Percentiles rank a stretch among this genome's conserved stretches.
Conservation (phyloP, 108 stramenopile genomes). For the Cyclotella choctawhatcheeana region DNA sequence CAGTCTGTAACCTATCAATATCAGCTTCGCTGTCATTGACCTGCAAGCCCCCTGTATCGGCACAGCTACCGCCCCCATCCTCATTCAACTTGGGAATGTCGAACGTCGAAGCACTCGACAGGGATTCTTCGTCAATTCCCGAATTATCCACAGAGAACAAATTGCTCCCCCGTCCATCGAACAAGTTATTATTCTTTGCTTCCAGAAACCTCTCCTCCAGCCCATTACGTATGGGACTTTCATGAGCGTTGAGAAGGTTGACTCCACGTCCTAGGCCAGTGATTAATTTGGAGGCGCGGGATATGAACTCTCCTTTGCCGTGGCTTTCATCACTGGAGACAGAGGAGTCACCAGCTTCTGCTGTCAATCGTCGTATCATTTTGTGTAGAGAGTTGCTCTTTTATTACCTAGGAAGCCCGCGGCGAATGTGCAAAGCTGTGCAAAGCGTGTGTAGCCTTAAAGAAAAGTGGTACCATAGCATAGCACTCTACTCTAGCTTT, state of each 20-base stretch:
- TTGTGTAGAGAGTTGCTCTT: too few species aligned
- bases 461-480: too few species aligned
- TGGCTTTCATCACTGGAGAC: background rate
- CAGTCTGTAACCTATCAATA: background rate
- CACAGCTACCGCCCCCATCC: background rate
- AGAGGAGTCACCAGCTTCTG: background rate
- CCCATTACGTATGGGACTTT: background rate
- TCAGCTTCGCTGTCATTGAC: background rate
- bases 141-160: background rate
- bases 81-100: background rate
- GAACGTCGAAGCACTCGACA: constrained; percentile 4
- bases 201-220: background rate
- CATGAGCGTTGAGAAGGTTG: background rate
- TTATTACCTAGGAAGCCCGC: too few species aligned
- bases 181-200: background rate
- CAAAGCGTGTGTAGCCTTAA: too few species aligned
- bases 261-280: background rate
- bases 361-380: background rate
- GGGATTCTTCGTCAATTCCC: background rate
- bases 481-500: too few species aligned
- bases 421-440: too few species aligned
- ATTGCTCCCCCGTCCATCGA: background rate
- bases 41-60: background rate
- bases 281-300: background rate
- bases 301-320: background rate